Evolutionary conservation across 2,329 filamentous ascomycete genomes (phyloP).

Genomic region (Sphaerulina vaccinii): DNA sequence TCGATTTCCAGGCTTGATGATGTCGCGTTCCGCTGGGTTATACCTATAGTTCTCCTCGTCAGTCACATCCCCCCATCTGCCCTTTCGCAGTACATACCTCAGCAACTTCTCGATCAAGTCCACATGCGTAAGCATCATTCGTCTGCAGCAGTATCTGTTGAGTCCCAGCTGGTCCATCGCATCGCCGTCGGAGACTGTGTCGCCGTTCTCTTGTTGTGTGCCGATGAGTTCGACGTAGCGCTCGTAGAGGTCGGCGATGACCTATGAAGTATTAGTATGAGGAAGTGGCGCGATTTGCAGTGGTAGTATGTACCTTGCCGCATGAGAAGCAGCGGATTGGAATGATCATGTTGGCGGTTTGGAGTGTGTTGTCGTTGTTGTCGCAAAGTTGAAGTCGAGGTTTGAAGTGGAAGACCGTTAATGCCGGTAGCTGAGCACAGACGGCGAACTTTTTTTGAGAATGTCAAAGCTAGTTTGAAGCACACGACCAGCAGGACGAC

Average conservation of each 20-base stretch:
- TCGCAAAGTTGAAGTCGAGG: conserved; percentile 12
- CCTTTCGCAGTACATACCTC: conserved; percentile 60
- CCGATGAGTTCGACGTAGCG: conserved; percentile 87
- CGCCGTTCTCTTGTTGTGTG: conserved; percentile 73
- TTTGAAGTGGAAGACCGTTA: conserved; percentile 2
- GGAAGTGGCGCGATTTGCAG: not conserved
- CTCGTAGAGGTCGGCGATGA: conserved; percentile 97
- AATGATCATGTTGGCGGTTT: conserved; percentile 78
- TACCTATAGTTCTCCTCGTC: conserved; percentile 27
- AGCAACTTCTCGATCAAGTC: conserved; percentile 98
- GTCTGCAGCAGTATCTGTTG: conserved; percentile 95
- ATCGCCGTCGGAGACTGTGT: conserved; percentile 60
- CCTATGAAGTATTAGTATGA: conserved; percentile 53
- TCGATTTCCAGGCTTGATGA: conserved; percentile 31
- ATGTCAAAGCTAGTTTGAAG: conserved; percentile 10
- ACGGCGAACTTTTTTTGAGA: conserved; percentile 15
- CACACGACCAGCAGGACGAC: conserved; percentile 7
- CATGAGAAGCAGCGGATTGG: conserved; percentile 98
- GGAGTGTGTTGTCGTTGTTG: conserved; percentile 10
- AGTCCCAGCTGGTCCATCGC: conserved; percentile 94
- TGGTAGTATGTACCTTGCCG: conserved; percentile 73
- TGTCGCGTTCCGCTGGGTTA: conserved; percentile 41
- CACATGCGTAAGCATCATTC: conserved; percentile 99
- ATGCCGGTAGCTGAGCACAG: conserved; percentile 10
- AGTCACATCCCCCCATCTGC: conserved; percentile 3